phyloP scores from a whole-genome alignment of 2,329 filamentous ascomycete species.

The Fusarium humuli region DNA sequence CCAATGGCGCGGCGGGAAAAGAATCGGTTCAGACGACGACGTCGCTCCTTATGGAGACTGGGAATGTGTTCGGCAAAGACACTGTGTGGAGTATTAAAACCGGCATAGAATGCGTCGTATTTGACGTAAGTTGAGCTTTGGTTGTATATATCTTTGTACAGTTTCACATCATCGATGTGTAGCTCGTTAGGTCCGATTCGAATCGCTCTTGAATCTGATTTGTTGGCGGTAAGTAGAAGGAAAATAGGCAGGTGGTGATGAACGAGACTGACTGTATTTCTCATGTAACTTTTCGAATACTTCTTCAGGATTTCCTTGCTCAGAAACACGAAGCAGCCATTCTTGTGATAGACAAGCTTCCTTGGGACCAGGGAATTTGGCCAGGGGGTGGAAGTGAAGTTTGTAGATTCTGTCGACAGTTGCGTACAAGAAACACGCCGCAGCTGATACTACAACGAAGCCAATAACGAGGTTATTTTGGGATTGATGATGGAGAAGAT shows the following conservation, averaged over 20 bases:
- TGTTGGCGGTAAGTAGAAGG: neutral
- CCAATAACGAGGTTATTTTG: neutral
- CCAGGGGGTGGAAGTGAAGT: neutral
- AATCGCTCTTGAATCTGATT: neutral
- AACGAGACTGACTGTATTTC: neutral
- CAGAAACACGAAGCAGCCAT: neutral
- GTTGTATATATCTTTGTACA: neutral
- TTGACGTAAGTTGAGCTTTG: neutral
- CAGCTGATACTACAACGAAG: neutral
- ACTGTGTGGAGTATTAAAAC: neutral
- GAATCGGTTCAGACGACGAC: neutral
- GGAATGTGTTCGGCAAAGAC: neutral
- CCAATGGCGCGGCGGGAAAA: neutral
- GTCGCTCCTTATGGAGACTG: neutral
- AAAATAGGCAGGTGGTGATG: accelerated
- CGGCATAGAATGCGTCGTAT: neutral
- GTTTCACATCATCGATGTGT: neutral
- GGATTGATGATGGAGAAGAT: no score
- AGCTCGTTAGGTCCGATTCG: neutral
- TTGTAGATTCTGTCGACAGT: neutral
- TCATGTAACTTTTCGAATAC: neutral
- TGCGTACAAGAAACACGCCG: neutral
- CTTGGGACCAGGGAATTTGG: neutral
- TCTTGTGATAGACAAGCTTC: neutral
- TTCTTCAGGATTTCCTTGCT: neutral